A percentile compares a stretch with the other conserved stretches of the same genome.
Conservation (phyloP, 805 yeast species). For the Alloascoidea hylecoeti region DNA sequence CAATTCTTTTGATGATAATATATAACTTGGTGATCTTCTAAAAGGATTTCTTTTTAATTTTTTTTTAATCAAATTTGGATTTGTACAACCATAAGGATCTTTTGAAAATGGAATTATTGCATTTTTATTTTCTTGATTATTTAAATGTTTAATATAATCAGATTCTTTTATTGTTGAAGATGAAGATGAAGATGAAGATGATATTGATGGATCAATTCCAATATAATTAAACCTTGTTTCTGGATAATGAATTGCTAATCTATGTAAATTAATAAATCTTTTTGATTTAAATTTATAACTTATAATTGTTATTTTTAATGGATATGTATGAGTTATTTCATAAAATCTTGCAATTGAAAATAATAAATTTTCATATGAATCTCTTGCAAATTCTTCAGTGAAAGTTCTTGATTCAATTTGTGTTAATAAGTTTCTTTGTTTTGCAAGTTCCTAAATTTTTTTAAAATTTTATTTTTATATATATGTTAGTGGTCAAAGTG, state of each 20-base stretch:
- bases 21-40: not conserved
- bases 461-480: not conserved
- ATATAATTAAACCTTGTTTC: not conserved
- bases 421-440: not conserved
- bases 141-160: not conserved
- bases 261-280: slow-evolving; percentile 27
- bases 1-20: not conserved
- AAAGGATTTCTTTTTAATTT: not conserved
- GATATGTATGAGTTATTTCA: slow-evolving; percentile 31
- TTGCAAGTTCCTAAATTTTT: not conserved
- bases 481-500: no score
- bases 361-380: not conserved
- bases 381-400: slow-evolving; percentile 1
- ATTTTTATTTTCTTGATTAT: not conserved
- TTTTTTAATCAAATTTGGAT: not conserved
- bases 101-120: not conserved
- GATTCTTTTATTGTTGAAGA: not conserved
- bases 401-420: not conserved
- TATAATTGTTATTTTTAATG: slow-evolving; percentile 36
- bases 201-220: not conserved
- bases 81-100: not conserved
- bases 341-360: slow-evolving; percentile 14
- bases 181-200: not conserved
- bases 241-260: not conserved
- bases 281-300: slow-evolving; percentile 65